Evolutionary conservation across 179 eudicot species (phyloP).

Genomic region (Beta lomatogona): DNA sequence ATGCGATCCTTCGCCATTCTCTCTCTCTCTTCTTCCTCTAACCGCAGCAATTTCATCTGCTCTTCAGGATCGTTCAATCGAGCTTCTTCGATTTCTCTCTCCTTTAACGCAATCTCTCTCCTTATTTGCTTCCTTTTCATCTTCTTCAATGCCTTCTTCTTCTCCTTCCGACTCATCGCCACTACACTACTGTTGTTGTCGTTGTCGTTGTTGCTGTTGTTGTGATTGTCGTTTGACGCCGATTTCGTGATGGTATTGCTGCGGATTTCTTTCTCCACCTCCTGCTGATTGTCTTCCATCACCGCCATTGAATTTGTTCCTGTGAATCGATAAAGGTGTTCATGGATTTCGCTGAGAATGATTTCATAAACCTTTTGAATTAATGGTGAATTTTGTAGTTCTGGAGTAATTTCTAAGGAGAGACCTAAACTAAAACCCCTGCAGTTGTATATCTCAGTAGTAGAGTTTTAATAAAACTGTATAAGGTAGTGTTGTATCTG

Average conservation of each 20-base stretch:
- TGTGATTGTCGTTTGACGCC: neutral
- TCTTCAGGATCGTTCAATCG: slow-evolving; percentile 62
- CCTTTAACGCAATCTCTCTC: slow-evolving; percentile 63
- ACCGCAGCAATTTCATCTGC: slow-evolving; percentile 44
- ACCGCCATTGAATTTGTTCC: neutral
- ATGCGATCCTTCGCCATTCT: slow-evolving; percentile 62
- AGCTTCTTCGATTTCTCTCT: slow-evolving; percentile 60
- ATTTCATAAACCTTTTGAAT: neutral
- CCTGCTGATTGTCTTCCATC: neutral
- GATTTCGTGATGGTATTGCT: neutral
- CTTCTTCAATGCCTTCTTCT: slow-evolving; percentile 77
- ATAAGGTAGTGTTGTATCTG: no score
- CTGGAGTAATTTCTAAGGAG: neutral
- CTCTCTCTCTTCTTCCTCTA: slow-evolving; percentile 64
- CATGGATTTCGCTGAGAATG: neutral
- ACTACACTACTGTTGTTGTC: neutral
- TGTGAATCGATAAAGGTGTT: neutral
- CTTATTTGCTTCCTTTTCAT: slow-evolving; percentile 76
- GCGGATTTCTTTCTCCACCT: slow-evolving; percentile 1
- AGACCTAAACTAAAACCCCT: no score
- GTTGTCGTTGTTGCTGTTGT: neutral
- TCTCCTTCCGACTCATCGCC: slow-evolving; percentile 59
- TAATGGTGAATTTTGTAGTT: neutral
- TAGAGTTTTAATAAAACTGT: no score
- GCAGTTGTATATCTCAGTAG: no score